Percentiles rank a stretch among this genome's conserved stretches.
phyloP scores from a whole-genome alignment of 768 basidiomycete genomes.

The Leucosporidium creatinivorum region DNA sequence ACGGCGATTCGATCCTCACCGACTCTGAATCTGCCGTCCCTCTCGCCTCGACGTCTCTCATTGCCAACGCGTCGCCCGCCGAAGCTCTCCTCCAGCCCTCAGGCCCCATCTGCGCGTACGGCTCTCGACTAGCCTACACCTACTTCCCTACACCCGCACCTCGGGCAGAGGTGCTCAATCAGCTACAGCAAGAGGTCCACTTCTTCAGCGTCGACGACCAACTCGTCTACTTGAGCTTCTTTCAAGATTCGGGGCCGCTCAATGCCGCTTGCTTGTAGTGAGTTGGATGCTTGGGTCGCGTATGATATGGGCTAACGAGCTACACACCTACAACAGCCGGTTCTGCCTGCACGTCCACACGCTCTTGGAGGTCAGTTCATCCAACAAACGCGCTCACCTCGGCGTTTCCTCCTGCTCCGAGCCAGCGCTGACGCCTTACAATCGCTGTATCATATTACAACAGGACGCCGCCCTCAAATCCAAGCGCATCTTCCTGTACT shows the following conservation, averaged over 20 bases:
- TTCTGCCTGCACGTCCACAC: slow-evolving; percentile 80
- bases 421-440: neutral
- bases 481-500: slow-evolving; percentile 74
- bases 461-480: slow-evolving; percentile 3
- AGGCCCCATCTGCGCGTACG: slow-evolving; percentile 32
- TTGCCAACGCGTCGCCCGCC: neutral
- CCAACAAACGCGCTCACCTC: neutral
- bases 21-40: too few relatives aligned
- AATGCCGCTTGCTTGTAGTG: slow-evolving; percentile 37
- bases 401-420: neutral
- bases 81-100: slow-evolving; percentile 10
- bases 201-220: slow-evolving; percentile 92
- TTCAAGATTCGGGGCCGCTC: slow-evolving; percentile 81
- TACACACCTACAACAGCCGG: slow-evolving; percentile 41
- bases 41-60: neutral
- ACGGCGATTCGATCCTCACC: too few relatives aligned
- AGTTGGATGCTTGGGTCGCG: neutral
- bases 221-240: slow-evolving; percentile 84
- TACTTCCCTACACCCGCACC: slow-evolving; percentile 25
- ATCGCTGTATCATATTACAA: neutral
- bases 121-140: slow-evolving; percentile 30
- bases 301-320: too few relatives aligned
- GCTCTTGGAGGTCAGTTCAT: slow-evolving; percentile 60
- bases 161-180: slow-evolving; percentile 9
- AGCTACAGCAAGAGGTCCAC: slow-evolving; percentile 52